Evolutionary conservation across 352 stramenopile species (phyloP).

Genomic region (Hyphochytrium catenoides): DNA sequence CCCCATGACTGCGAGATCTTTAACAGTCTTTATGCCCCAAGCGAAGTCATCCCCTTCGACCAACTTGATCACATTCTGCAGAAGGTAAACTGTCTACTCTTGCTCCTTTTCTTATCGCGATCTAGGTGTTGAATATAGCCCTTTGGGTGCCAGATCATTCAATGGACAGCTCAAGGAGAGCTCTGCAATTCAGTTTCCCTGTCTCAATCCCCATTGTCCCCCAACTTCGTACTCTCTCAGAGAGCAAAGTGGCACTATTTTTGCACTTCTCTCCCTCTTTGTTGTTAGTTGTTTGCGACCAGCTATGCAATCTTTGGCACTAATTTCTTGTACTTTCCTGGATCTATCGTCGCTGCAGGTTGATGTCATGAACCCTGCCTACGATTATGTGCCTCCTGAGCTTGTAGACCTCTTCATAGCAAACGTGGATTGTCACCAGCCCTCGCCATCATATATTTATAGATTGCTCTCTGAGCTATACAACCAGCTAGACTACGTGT

Average conservation of each 20-base stretch:
- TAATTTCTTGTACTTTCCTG: no score
- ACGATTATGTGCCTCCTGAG: slow-evolving; percentile 92
- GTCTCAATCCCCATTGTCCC: no score
- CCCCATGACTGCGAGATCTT: slow-evolving; percentile 90
- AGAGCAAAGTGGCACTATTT: no score
- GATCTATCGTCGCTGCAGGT: slow-evolving; percentile 24
- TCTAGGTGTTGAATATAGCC: slow-evolving; percentile 1
- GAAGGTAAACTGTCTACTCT: slow-evolving; percentile 20
- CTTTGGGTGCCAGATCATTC: background rate
- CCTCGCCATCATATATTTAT: slow-evolving; percentile 97
- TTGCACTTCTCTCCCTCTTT: slow-evolving; percentile 4
- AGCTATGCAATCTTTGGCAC: slow-evolving; percentile 1
- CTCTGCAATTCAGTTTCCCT: no score
- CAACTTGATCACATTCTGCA: slow-evolving; percentile 61
- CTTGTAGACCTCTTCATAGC: slow-evolving; percentile 93
- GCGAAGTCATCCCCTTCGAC: slow-evolving; percentile 65
- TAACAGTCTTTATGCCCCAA: slow-evolving; percentile 66
- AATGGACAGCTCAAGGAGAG: no score
- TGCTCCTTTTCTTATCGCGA: background rate
- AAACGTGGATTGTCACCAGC: slow-evolving; percentile 91
- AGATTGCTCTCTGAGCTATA: slow-evolving; percentile 94
- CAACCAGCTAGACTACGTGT: slow-evolving; percentile 81
- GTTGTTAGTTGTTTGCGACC: background rate
- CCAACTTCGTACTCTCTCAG: no score
- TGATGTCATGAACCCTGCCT: slow-evolving; percentile 86